Base-by-base conservation (phyloP, 139 green algal species). In the Chlorella sorokiniana region DNA sequence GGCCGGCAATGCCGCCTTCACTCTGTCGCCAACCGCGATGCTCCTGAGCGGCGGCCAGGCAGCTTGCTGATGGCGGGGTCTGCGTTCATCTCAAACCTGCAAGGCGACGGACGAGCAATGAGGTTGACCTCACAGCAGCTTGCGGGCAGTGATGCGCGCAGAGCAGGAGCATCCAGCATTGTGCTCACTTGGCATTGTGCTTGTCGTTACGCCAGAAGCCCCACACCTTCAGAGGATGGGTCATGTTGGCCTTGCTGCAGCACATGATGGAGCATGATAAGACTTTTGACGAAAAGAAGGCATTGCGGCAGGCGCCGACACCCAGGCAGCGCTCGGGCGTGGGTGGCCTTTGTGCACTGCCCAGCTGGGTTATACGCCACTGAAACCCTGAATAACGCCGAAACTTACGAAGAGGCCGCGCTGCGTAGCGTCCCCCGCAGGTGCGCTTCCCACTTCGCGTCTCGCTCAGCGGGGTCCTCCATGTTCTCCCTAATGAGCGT, bases 181-280 rank as follows among this genome's bases (percentile, higher is more conserved):
- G 65, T 40, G 38, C 76, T 72, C 67, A 84, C 62, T 78, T 85
- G 23, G 18, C 78, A 44, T 41, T 38, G 64, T 82, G 68, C 63
- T 86, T 88, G 18, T 85, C 84, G 31, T 38, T 51, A 4, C 63
- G 73, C 84, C 84, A 88, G 65, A 88, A 88, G 52, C 84, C 84
- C 84, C 84, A 88, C 37, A 29, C 42, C 73, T 88, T 88, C 31
- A 79, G 86, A 10, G 84, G 84, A 14, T 83, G 61, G 4, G 29
- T 23, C 44, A 88, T 81, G 45, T 78, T 86, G 38, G n/a, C 48
- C 42, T 81, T 84, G 29, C 83, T 87, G 83, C 76, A 69, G 16
- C 29, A 44, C 23, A 29, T 33, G 18, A 65, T 65, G 35, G 31
- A 78, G 65, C 35, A 25, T n/a, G 7, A 59, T 29, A 48, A 42